These are phyloP conservation scores for Aschersonia sp. DNA, from an alignment of 2,329 filamentous ascomycete genomes.

Conservation along the genomic window DNA sequence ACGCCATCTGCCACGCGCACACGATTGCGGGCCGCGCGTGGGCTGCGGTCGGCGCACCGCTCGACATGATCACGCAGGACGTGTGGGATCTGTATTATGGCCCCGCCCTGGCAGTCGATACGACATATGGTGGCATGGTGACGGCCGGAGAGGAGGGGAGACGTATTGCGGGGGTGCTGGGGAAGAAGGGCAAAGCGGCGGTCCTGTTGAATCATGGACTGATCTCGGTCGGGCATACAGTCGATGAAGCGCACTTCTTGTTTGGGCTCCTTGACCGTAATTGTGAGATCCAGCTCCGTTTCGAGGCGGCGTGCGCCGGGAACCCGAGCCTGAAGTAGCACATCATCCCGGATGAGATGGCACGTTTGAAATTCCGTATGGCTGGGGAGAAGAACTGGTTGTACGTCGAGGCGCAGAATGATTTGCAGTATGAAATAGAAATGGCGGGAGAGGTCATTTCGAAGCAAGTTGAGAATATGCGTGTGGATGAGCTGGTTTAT, in stretches of 20 bases:
- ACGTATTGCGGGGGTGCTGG: constrained; percentile 48
- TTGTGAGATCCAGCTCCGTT: constrained; percentile 52
- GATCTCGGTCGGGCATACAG: constrained; percentile 53
- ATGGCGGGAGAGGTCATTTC: constrained; percentile 15
- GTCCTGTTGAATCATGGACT: constrained; percentile 61
- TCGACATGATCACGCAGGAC: constrained; percentile 61
- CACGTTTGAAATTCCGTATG: constrained; percentile 29
- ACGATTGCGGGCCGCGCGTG: constrained; percentile 52
- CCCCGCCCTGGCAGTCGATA: constrained; percentile 37
- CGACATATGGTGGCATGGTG: constrained; percentile 37
- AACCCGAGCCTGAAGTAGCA: constrained; percentile 24
- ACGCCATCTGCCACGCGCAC: constrained; percentile 56
- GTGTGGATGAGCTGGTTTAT: too few species aligned
- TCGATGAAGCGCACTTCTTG: constrained; percentile 60
- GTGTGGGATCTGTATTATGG: constrained; percentile 51
- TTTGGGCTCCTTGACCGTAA: constrained; percentile 54
- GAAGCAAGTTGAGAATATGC: too few species aligned
- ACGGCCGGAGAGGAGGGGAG: constrained; percentile 50
- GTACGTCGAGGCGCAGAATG: constrained; percentile 30
- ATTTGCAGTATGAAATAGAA: constrained; percentile 30
- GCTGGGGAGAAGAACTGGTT: constrained; percentile 19
- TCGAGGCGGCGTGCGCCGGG: constrained; percentile 45
- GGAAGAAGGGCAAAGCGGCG: constrained; percentile 36
- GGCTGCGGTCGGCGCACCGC: constrained; percentile 45
- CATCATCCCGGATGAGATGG: constrained; percentile 24